A percentile compares a stretch with the other conserved stretches of the same genome.
These are phyloP conservation scores for Nymphaea thermarum DNA, from an alignment of 164 flowering plant genomes.

Conservation along the genomic window DNA sequence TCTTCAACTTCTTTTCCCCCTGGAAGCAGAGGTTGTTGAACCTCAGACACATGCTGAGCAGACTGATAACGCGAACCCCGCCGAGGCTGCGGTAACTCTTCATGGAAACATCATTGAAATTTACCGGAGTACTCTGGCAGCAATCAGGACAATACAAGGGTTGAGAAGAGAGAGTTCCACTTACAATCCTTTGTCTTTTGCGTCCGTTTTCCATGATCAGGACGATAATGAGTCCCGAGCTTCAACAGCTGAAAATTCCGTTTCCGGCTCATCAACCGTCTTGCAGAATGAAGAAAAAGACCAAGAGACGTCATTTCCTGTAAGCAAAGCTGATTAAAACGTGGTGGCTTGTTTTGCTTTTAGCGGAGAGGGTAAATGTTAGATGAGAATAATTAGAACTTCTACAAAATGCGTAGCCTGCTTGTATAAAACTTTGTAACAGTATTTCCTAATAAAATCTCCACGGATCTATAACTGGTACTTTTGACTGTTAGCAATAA, in stretches of 20 bases:
- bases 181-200: conserved; percentile 53
- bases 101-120: conserved; percentile 41
- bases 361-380: too few relatives aligned
- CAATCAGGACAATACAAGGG: conserved; percentile 61
- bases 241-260: conserved; percentile 52
- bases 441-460: not conserved
- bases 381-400: not conserved
- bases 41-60: conserved; percentile 13
- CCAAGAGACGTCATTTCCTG: conserved; percentile 24
- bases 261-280: conserved; percentile 13
- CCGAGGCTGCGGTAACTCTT: conserved; percentile 5
- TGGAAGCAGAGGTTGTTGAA: conserved; percentile 52
- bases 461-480: not conserved
- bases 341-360: not conserved
- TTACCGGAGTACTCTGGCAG: conserved; percentile 62
- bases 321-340: conserved; percentile 2
- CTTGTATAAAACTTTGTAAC: not conserved
- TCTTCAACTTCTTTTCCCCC: conserved; percentile 71
- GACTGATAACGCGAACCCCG: not conserved
- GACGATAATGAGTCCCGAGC: conserved; percentile 48
- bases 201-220: conserved; percentile 27
- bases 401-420: not conserved
- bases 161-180: conserved; percentile 72
- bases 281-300: conserved; percentile 17
- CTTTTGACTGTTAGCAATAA: too few relatives aligned